phyloP scores from a whole-genome alignment of 2,329 filamentous ascomycete species.

The Penicillium corylophilum region DNA sequence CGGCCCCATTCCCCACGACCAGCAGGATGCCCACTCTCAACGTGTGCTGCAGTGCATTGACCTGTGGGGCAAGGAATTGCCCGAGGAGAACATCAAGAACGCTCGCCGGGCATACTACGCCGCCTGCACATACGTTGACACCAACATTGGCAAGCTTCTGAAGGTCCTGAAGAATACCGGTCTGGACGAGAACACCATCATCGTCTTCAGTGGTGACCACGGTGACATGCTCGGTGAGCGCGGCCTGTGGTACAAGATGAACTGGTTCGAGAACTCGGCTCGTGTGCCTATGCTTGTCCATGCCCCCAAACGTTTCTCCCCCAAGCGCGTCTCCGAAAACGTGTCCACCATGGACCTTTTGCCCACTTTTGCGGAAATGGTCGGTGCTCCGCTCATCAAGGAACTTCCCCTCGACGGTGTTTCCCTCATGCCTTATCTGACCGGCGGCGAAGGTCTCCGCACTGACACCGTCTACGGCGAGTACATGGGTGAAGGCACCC shows the following conservation, averaged over 20 bases:
- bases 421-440: slow-evolving; percentile 75
- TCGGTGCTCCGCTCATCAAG: slow-evolving; percentile 66
- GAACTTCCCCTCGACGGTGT: slow-evolving; percentile 82
- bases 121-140: slow-evolving; percentile 89
- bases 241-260: slow-evolving; percentile 95
- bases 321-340: slow-evolving; percentile 75
- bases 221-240: slow-evolving; percentile 95
- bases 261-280: slow-evolving; percentile 87
- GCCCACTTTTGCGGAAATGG: slow-evolving; percentile 82
- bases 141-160: slow-evolving; percentile 82
- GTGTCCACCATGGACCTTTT: slow-evolving; percentile 90
- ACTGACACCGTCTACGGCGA: slow-evolving; percentile 90
- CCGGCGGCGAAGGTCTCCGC: slow-evolving; percentile 52
- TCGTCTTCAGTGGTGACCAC: slow-evolving; percentile 91
- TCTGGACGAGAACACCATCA: slow-evolving; percentile 79
- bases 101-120: slow-evolving; percentile 89
- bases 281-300: slow-evolving; percentile 85
- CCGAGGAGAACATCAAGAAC: slow-evolving; percentile 79
- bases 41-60: slow-evolving; percentile 84
- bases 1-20: slow-evolving; percentile 67
- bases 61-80: slow-evolving; percentile 78
- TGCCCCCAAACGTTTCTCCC: slow-evolving; percentile 71
- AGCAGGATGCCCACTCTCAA: slow-evolving; percentile 84
- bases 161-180: slow-evolving; percentile 74
- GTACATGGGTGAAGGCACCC: slow-evolving; percentile 90